Conservation (phyloP, 257 asterid genomes). For the Solanum piurae region DNA sequence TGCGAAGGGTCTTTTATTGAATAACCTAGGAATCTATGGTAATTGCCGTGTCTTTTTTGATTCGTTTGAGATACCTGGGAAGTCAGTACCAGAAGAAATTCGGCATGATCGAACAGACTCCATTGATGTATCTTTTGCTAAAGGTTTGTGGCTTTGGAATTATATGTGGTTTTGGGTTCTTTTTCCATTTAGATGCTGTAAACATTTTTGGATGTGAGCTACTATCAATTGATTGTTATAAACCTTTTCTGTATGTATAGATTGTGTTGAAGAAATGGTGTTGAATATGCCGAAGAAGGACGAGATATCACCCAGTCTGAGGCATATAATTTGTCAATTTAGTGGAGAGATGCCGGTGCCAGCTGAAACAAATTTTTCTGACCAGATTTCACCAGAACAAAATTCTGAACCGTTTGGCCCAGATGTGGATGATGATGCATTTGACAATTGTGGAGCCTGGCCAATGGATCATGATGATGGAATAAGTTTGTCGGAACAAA, state of each 20-base stretch:
- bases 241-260: conserved; percentile 21
- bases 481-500: conserved; percentile 45
- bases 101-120: conserved; percentile 30
- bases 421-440: conserved; percentile 34
- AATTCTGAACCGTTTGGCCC: conserved; percentile 21
- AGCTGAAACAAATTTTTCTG: conserved; percentile 30
- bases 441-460: conserved; percentile 45
- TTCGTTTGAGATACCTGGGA: conserved; percentile 87
- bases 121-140: conserved; percentile 71
- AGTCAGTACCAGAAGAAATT: conserved; percentile 23
- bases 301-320: conserved; percentile 81
- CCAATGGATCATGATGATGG: conserved; percentile 63
- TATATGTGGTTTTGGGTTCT: conserved; percentile 7
- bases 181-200: background rate
- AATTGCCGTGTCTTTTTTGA: conserved; percentile 87
- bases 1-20: conserved; percentile 85
- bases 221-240: background rate
- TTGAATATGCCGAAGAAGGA: conserved; percentile 38
- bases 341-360: conserved; percentile 51
- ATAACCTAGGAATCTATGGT: conserved; percentile 89
- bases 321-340: conserved; percentile 50
- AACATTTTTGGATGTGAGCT: background rate
- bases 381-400: conserved; percentile 32
- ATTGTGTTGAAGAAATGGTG: conserved; percentile 63
- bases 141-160: conserved; percentile 39